Percentiles rank a stretch among this genome's conserved stretches.
Evolutionary conservation across 108 stramenopile genomes (phyloP).

Genomic region (Fragilaria radians): DNA sequence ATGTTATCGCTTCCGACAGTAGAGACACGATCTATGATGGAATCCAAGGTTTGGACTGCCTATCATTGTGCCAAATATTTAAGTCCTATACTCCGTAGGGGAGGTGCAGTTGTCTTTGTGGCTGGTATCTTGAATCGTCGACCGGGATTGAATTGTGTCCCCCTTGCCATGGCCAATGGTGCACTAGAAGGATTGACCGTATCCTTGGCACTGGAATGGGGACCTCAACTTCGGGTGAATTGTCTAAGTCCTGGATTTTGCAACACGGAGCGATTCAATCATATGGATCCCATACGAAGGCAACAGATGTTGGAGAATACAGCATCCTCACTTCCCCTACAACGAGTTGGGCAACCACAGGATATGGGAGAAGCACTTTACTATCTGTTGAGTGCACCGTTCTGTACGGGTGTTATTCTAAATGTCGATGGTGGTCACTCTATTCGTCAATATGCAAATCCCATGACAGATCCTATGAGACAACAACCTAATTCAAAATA

Average conservation of each 20-base stretch:
- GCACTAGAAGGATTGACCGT: conserved; percentile 60
- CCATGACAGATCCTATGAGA: conserved; percentile 47
- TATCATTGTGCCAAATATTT: conserved; percentile 59
- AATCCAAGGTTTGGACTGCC: conserved; percentile 51
- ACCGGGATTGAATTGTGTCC: conserved; percentile 56
- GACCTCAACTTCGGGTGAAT: conserved; percentile 48
- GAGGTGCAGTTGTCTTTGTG: conserved; percentile 39
- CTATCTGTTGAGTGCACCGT: conserved; percentile 40
- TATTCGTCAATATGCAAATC: conserved; percentile 53
- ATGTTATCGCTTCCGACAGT: conserved; percentile 25
- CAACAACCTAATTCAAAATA: too few species aligned
- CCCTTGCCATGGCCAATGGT: conserved; percentile 54
- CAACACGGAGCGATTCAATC: conserved; percentile 67
- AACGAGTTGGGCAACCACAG: conserved; percentile 25
- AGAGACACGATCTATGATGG: conserved; percentile 36
- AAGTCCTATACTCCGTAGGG: conserved; percentile 24
- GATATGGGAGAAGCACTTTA: conserved; percentile 68
- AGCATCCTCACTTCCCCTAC: conserved; percentile 41
- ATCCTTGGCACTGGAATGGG: conserved; percentile 59
- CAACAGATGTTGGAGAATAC: conserved; percentile 49
- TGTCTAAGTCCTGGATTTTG: conserved; percentile 65
- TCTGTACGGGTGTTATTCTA: conserved; percentile 48
- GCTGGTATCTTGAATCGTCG: conserved; percentile 56
- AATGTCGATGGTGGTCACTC: conserved; percentile 59
- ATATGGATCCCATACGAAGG: conserved; percentile 30